Conservation (phyloP, 1,139 yeast genomes). For the Kazachstania sp. region DNA sequence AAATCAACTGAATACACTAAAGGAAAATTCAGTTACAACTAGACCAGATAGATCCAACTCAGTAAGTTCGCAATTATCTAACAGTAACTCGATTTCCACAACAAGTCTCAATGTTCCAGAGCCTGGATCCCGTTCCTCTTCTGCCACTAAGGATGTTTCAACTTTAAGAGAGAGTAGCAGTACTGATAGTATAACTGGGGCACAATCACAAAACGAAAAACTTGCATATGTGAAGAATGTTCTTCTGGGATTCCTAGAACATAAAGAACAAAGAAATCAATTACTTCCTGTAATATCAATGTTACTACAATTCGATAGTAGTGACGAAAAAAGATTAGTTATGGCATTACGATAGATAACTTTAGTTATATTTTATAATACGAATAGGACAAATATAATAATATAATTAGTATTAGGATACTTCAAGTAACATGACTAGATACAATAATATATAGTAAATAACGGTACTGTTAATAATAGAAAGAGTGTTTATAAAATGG, state of each 20-base stretch:
- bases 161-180: background rate
- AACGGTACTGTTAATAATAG: too few species aligned
- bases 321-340: constrained; percentile 65
- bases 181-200: constrained; percentile 6
- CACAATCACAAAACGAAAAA: constrained; percentile 34
- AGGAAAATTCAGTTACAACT: constrained; percentile 25
- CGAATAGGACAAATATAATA: too few species aligned
- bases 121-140: constrained; percentile 5
- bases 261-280: constrained; percentile 79
- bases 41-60: constrained; percentile 25
- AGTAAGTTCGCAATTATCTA: constrained; percentile 12
- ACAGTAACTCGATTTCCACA: constrained; percentile 3
- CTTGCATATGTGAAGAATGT: constrained; percentile 82
- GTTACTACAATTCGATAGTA: constrained; percentile 54
- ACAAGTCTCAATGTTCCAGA: constrained; percentile 9
- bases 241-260: constrained; percentile 78
- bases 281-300: constrained; percentile 79
- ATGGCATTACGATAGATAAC: constrained; percentile 40
- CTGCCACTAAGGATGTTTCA: constrained; percentile 6
- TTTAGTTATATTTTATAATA: background rate
- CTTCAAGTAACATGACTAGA: background rate
- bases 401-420: too few species aligned
- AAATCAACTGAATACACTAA: constrained; percentile 43
- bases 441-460: too few species aligned
- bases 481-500: too few species aligned